phyloP scores from a whole-genome alignment of 2,329 filamentous ascomycete species.

The Neodidymelliopsis sp. region DNA sequence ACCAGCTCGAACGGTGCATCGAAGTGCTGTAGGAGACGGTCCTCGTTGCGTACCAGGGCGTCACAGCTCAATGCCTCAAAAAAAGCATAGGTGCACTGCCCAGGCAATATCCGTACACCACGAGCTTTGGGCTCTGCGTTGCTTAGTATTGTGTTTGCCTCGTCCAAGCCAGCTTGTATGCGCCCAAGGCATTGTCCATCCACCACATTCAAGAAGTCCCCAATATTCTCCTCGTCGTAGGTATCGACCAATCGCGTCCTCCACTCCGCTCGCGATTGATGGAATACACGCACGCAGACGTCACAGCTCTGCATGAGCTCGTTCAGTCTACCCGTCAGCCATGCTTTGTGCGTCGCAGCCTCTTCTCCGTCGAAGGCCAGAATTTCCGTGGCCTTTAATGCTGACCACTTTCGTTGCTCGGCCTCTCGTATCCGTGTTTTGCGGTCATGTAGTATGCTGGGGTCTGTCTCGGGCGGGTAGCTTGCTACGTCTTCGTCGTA shows the following conservation, averaged over 20 bases:
- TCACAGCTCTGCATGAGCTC: slow-evolving; percentile 56
- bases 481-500: slow-evolving; percentile 56
- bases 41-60: slow-evolving; percentile 70
- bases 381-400: slow-evolving; percentile 54
- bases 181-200: slow-evolving; percentile 56
- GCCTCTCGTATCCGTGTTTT: slow-evolving; percentile 48
- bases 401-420: slow-evolving; percentile 49
- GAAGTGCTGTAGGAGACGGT: slow-evolving; percentile 67
- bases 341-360: slow-evolving; percentile 53
- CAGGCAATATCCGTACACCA: slow-evolving; percentile 59
- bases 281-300: slow-evolving; percentile 59
- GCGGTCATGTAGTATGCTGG: slow-evolving; percentile 36
- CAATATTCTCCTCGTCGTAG: slow-evolving; percentile 56
- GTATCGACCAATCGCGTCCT: slow-evolving; percentile 51
- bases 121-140: slow-evolving; percentile 59
- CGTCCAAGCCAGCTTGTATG: slow-evolving; percentile 53
- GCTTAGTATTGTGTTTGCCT: slow-evolving; percentile 50
- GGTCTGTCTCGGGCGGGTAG: slow-evolving; percentile 38
- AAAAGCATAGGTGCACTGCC: slow-evolving; percentile 75
- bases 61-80: slow-evolving; percentile 90
- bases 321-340: slow-evolving; percentile 50
- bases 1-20: slow-evolving; percentile 84
- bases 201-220: slow-evolving; percentile 53
- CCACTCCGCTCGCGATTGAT: slow-evolving; percentile 54
- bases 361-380: slow-evolving; percentile 58